These are phyloP conservation scores for Raffaelea arxii DNA, from an alignment of 2,329 filamentous ascomycete genomes.

Conservation along the genomic window DNA sequence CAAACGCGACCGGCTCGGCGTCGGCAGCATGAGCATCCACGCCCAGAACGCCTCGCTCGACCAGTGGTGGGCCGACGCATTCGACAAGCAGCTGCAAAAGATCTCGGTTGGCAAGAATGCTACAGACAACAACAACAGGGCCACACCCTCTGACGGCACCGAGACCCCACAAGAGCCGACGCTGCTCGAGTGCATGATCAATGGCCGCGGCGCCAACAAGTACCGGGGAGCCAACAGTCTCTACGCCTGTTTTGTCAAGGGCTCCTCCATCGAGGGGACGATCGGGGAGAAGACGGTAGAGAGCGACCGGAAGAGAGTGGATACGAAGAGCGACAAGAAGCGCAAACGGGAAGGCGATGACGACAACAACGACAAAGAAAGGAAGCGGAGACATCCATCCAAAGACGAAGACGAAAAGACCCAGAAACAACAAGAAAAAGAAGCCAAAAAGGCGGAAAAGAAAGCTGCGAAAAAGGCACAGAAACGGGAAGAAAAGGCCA, in stretches of 20 bases:
- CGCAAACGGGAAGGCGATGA: conserved; percentile 13
- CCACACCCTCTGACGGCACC: conserved; percentile 37
- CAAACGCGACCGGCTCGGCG: conserved; percentile 70
- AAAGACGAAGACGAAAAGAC: conserved; percentile 7
- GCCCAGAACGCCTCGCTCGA: conserved; percentile 56
- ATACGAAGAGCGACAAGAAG: conserved; percentile 18
- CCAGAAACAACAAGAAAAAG: conserved; percentile 11
- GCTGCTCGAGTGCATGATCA: conserved; percentile 38
- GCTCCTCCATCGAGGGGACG: conserved; percentile 68
- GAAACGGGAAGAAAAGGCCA: conserved; percentile 20
- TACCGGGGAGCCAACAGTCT: conserved; percentile 56
- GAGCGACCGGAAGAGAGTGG: conserved; percentile 21
- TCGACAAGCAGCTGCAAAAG: conserved; percentile 80
- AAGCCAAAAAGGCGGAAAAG: conserved; percentile 22
- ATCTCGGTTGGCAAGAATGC: conserved; percentile 53
- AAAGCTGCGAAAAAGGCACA: conserved; percentile 15
- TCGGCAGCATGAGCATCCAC: conserved; percentile 65
- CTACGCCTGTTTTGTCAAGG: conserved; percentile 77
- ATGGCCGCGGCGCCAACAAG: conserved; percentile 35
- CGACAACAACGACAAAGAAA: conserved; percentile 19
- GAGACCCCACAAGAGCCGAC: conserved; percentile 25
- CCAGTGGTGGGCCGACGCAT: conserved; percentile 96
- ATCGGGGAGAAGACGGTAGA: conserved; percentile 24
- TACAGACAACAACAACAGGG: no score
- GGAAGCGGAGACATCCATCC: background rate